These are phyloP conservation scores for Penicillium bovifimosum DNA, from an alignment of 495 filamentous ascomycete genomes.

Conservation along the genomic window DNA sequence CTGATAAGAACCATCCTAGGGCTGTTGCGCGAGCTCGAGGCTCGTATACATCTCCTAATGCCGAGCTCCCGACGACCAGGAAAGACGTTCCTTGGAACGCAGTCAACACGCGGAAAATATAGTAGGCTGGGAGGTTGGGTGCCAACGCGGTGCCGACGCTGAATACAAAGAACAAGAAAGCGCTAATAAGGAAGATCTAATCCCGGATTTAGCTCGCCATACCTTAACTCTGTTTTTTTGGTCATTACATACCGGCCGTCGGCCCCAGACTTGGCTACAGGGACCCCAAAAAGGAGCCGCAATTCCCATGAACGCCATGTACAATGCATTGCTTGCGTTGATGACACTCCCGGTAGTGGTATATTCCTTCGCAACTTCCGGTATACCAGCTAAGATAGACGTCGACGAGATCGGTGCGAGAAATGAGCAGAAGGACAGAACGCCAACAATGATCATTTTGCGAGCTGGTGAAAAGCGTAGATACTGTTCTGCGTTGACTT, in stretches of 20 bases:
- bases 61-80: conserved; percentile 58
- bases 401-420: conserved; percentile 65
- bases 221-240: neutral
- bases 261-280: conserved; percentile 60
- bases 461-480: conserved; percentile 47
- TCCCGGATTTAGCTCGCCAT: conserved; percentile 7
- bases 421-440: conserved; percentile 62
- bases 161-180: conserved; percentile 55
- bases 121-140: conserved; percentile 61
- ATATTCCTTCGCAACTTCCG: conserved; percentile 60
- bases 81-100: conserved; percentile 70
- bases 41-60: conserved; percentile 60
- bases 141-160: conserved; percentile 62
- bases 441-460: conserved; percentile 56
- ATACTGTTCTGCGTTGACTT: conserved; percentile 44
- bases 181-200: conserved; percentile 52
- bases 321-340: conserved; percentile 64
- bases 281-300: conserved; percentile 64
- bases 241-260: conserved; percentile 46
- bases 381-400: conserved; percentile 61
- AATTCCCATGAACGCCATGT: conserved; percentile 65
- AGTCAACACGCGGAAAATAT: conserved; percentile 63
- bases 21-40: conserved; percentile 63
- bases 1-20: conserved; percentile 63
- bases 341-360: conserved; percentile 58